Evolutionary conservation across 106 monocot species (phyloP).

Genomic region (Vanilla planifolia): DNA sequence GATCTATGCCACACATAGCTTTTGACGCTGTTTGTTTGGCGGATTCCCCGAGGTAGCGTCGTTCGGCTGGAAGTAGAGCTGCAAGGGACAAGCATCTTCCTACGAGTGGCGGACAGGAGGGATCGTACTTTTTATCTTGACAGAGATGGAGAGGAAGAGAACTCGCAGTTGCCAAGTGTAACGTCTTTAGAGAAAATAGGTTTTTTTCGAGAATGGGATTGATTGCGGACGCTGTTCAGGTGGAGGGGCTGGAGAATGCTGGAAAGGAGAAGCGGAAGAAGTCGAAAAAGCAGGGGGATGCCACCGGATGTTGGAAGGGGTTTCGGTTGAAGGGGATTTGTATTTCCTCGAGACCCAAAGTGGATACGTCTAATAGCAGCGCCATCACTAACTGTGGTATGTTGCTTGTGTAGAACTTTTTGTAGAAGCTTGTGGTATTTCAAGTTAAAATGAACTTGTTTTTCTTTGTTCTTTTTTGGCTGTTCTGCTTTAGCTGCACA

Average conservation of each 20-base stretch:
- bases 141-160: neutral
- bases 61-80: neutral
- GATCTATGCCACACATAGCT: neutral
- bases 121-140: neutral
- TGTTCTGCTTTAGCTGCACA: too few relatives aligned
- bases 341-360: slow-evolving; percentile 72
- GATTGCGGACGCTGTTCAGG: slow-evolving; percentile 24
- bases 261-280: slow-evolving; percentile 18
- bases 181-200: neutral
- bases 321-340: slow-evolving; percentile 50
- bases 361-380: slow-evolving; percentile 54
- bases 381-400: slow-evolving; percentile 60
- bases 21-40: neutral
- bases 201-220: slow-evolving; percentile 29
- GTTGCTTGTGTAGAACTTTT: too few relatives aligned
- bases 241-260: slow-evolving; percentile 20
- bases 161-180: neutral
- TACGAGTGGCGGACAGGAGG: neutral
- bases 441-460: too few relatives aligned
- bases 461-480: too few relatives aligned
- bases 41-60: slow-evolving; percentile 1
- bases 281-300: slow-evolving; percentile 5
- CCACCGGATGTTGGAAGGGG: slow-evolving; percentile 63
- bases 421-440: neutral
- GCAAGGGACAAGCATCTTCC: neutral